Conservation (phyloP, 306 rosid genomes). For the Fragaria iinumae region DNA sequence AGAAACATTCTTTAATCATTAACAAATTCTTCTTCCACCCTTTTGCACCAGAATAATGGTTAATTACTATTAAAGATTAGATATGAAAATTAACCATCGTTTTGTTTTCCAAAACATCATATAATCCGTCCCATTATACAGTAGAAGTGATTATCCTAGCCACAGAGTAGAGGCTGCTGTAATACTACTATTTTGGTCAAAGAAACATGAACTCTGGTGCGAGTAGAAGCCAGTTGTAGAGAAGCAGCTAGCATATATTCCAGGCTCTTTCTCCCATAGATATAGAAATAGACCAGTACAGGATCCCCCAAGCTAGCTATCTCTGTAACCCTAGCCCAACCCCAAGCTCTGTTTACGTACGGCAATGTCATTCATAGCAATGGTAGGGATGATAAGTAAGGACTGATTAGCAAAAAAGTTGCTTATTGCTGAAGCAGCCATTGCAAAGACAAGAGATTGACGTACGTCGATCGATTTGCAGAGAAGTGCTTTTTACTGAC, state of each 20-base stretch:
- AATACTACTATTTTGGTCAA: not conserved
- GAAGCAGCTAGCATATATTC: not conserved
- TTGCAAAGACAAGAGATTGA: not conserved
- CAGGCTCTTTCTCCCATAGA: not conserved
- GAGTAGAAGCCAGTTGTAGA: not conserved
- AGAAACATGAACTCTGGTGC: not conserved
- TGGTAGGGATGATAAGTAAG: not conserved
- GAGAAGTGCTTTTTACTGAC: not conserved
- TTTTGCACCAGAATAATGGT: not conserved
- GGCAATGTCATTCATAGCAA: not conserved
- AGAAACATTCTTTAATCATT: slow-evolving; percentile 1
- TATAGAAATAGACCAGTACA: not conserved
- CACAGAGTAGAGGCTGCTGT: not conserved
- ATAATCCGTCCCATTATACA: not conserved
- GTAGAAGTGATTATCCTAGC: not conserved
- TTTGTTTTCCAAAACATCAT: too few relatives aligned
- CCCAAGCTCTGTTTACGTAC: not conserved
- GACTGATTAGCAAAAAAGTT: not conserved
- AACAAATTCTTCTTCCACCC: not conserved
- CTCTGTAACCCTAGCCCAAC: not conserved
- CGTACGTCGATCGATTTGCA: not conserved
- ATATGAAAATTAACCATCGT: not conserved
- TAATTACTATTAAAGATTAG: not conserved
- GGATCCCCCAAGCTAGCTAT: not conserved
- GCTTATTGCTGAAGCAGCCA: not conserved